Evolutionary conservation across 805 yeast species (phyloP).

Genomic region (Scheffersomyces lignosus): DNA sequence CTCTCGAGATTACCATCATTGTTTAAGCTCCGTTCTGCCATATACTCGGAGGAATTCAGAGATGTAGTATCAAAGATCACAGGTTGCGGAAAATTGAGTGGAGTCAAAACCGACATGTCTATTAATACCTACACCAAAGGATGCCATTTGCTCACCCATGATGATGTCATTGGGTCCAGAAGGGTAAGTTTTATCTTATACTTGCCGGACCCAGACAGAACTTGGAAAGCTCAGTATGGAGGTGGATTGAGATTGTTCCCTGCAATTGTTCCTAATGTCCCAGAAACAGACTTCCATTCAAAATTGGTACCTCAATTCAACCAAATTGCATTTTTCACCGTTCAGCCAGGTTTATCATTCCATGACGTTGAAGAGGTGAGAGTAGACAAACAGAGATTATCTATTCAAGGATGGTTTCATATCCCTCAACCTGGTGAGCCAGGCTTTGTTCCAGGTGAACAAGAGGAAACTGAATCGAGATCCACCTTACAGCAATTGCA

Average conservation of each 20-base stretch:
- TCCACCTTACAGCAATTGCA: conserved; percentile 81
- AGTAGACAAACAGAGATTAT: conserved; percentile 84
- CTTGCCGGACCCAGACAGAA: conserved; percentile 85
- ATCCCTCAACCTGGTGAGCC: conserved; percentile 92
- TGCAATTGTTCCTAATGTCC: conserved; percentile 85
- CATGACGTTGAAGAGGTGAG: conserved; percentile 98
- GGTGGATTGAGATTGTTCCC: conserved; percentile 89
- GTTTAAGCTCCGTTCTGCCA: conserved; percentile 77
- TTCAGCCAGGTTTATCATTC: conserved; percentile 93
- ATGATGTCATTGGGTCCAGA: conserved; percentile 95
- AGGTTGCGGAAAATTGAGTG: conserved; percentile 86
- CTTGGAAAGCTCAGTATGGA: conserved; percentile 91
- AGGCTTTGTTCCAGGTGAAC: conserved; percentile 81
- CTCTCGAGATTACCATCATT: conserved; percentile 70
- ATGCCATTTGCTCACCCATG: conserved; percentile 92
- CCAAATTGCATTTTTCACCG: conserved; percentile 93
- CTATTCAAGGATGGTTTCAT: conserved; percentile 99
- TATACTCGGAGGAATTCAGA: conserved; percentile 84
- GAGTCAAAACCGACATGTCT: conserved; percentile 89
- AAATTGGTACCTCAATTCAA: conserved; percentile 90
- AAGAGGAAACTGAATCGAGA: conserved; percentile 69
- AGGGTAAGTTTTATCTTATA: conserved; percentile 90
- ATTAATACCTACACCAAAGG: conserved; percentile 89
- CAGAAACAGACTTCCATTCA: conserved; percentile 68
- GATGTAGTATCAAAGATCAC: conserved; percentile 75